These are phyloP conservation scores for Candida anutae DNA, from an alignment of 1,139 yeast genomes.

Conservation along the genomic window DNA sequence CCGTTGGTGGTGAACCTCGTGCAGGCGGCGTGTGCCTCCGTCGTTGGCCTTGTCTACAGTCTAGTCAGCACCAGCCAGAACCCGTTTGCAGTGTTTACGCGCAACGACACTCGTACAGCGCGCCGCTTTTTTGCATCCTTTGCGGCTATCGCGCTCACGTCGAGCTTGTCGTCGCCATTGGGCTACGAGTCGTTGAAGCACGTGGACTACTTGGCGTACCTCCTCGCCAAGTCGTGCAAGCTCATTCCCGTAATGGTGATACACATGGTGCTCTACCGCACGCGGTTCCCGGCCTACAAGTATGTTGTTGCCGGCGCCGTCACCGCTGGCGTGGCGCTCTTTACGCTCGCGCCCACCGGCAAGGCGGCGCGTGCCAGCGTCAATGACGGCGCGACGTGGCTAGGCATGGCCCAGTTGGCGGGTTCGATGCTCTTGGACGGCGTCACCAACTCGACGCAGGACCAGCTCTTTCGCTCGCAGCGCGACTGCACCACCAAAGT, in stretches of 20 bases:
- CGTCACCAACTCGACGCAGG: slow-evolving; percentile 88
- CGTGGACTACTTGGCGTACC: slow-evolving; percentile 77
- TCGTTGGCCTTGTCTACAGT: slow-evolving; percentile 60
- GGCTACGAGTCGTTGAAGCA: slow-evolving; percentile 70
- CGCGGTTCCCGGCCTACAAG: slow-evolving; percentile 68
- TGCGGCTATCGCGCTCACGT: slow-evolving; percentile 62
- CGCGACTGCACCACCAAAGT: slow-evolving; percentile 9
- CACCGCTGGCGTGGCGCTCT: slow-evolving; percentile 73
- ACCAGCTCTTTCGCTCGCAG: slow-evolving; percentile 53
- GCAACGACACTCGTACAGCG: slow-evolving; percentile 13
- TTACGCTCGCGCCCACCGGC: slow-evolving; percentile 45
- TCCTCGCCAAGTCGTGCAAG: slow-evolving; percentile 89
- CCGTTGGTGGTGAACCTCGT: slow-evolving; percentile 68
- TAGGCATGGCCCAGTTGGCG: slow-evolving; percentile 56
- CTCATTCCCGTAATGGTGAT: slow-evolving; percentile 87
- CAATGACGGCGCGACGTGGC: slow-evolving; percentile 33
- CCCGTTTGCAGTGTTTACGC: slow-evolving; percentile 24
- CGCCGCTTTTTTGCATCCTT: slow-evolving; percentile 32
- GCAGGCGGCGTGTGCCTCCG: slow-evolving; percentile 67
- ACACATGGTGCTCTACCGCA: slow-evolving; percentile 65
- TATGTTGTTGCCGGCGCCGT: slow-evolving; percentile 69
- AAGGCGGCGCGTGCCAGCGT: slow-evolving; percentile 13
- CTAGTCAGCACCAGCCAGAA: slow-evolving; percentile 20
- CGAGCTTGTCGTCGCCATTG: slow-evolving; percentile 75
- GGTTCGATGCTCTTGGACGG: slow-evolving; percentile 80